Percentiles rank a stretch among this genome's conserved stretches.
These are phyloP conservation scores for Pichia rugopelliculosa DNA, from an alignment of 805 yeast genomes.

Conservation along the genomic window DNA sequence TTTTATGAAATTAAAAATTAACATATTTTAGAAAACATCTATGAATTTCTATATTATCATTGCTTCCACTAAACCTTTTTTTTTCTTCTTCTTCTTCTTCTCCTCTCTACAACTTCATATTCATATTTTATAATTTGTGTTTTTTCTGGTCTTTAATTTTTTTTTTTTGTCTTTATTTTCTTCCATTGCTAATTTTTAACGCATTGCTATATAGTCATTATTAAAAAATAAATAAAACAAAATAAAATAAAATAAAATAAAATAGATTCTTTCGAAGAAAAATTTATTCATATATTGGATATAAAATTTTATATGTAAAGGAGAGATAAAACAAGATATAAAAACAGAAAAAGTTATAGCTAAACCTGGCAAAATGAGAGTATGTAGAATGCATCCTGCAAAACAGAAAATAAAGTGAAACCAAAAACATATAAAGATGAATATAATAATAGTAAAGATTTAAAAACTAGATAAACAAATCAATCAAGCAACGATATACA, in stretches of 20 bases:
- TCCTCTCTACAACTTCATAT: too few relatives aligned
- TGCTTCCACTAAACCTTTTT: too few relatives aligned
- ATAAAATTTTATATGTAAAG: too few relatives aligned
- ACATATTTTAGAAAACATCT: too few relatives aligned
- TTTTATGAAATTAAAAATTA: constrained; percentile 62
- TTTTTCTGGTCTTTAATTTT: too few relatives aligned
- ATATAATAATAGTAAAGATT: background rate
- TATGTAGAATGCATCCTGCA: background rate
- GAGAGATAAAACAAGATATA: too few relatives aligned
- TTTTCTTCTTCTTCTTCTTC: too few relatives aligned
- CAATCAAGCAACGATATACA: constrained; percentile 19
- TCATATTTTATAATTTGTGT: background rate
- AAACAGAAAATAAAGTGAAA: background rate
- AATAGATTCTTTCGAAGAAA: background rate
- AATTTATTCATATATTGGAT: background rate
- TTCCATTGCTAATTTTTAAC: background rate
- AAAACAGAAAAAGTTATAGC: too few relatives aligned
- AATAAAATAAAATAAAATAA: background rate
- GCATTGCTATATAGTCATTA: background rate
- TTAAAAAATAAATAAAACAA: background rate
- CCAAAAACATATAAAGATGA: background rate
- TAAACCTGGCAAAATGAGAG: background rate
- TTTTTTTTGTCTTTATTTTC: background rate
- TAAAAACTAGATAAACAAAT: background rate
- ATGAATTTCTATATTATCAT: too few relatives aligned